Base-by-base conservation (phyloP, 805 yeast genomes). In the Metschnikowia borealis region DNA sequence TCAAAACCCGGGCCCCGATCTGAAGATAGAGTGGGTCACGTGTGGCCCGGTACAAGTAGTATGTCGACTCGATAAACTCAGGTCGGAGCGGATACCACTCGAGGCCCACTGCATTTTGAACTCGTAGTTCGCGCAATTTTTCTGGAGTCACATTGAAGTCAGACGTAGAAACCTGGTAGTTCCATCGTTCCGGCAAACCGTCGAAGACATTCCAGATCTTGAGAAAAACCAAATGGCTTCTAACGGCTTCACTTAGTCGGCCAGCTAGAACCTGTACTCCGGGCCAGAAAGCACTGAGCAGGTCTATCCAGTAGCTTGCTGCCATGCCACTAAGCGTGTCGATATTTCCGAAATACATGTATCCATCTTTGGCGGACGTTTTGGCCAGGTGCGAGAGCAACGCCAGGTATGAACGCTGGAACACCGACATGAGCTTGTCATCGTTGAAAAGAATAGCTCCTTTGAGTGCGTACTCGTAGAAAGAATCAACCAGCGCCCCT, bases 31-130 rank as follows among this genome's bases (percentile, higher is more conserved):
- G 75, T 2, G 96, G 96, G 63, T 91, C 98, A 50, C 73, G 77
- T 0, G 97, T 91, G 1, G 96, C 96, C 38, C 86, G 71, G 61
- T 85, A 90, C 14, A 91, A 68, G 61, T 85, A 84, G 65, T 89
- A 91, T 0, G 95, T 89, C 0, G 96, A 87, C 63, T 91, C 98
- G 39, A 89, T 78, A 57, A 90, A 89, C 63, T 91, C 98, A 0
- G 98, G 98, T 48, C 98, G 72, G 40, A 91, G 71, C 2, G 97
- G 96, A 61, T 89, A 91, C 97, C 97, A 91, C 62, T 88, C 95
- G 33, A 89, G 68, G 0, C 80, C 71, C 2, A 87, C 67, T 1
- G 80, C 51, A 3, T n/a, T 29, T 7, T 32, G n/a, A 6, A 51
- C 48, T 21, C 38, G 46, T 8, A 32, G 31, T 6, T 31, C 26